Conservation (phyloP, 495 filamentous ascomycete species). For the Glarea lozoyensis region DNA sequence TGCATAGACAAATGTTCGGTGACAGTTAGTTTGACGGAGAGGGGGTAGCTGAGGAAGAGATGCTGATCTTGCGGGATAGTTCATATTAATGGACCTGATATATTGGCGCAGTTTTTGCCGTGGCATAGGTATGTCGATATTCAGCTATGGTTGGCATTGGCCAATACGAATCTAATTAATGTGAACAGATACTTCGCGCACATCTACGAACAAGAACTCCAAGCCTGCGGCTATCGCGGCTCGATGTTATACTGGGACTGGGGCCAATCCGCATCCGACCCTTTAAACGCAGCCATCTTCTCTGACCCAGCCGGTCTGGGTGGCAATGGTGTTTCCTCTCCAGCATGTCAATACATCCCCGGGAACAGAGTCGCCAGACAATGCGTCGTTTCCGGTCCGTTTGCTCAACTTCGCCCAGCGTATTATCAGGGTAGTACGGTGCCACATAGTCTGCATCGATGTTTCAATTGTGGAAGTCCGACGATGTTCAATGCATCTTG, state of each 20-base stretch:
- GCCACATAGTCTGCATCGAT: conserved; percentile 20
- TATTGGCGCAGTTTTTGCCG: conserved; percentile 36
- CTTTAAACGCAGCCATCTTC: conserved; percentile 3
- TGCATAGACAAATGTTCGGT: conserved; percentile 1
- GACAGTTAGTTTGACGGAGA: neutral
- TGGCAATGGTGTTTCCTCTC: conserved; percentile 2
- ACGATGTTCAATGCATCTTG: neutral
- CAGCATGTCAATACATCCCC: conserved; percentile 1
- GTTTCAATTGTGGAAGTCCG: conserved; percentile 6
- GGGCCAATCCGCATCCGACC: conserved; percentile 3
- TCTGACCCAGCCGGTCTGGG: conserved; percentile 5
- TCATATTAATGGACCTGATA: neutral
- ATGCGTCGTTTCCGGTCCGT: conserved; percentile 21
- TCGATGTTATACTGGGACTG: conserved; percentile 14
- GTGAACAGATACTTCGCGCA: conserved; percentile 58
- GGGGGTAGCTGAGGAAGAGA: neutral
- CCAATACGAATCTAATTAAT: no score
- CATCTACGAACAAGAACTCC: conserved; percentile 57
- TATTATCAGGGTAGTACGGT: neutral
- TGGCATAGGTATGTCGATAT: no score
- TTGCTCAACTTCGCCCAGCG: conserved; percentile 10
- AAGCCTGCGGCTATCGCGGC: conserved; percentile 61
- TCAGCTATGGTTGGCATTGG: no score
- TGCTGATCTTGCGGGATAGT: neutral
- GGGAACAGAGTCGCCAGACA: neutral